These are phyloP conservation scores for Metschnikowia colocasiae DNA, from an alignment of 805 yeast genomes.

Conservation along the genomic window DNA sequence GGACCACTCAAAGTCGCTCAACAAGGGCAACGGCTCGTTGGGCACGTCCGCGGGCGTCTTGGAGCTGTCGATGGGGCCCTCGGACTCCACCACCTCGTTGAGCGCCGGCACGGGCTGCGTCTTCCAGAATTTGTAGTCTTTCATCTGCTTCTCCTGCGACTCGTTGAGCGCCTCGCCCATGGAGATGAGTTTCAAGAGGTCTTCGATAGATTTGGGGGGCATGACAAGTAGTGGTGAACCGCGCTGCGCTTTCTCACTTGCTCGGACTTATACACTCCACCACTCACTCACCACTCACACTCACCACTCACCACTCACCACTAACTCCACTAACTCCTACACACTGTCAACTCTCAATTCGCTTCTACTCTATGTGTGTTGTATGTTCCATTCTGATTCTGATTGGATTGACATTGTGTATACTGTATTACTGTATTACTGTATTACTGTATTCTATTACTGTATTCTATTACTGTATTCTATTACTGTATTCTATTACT, in stretches of 20 bases:
- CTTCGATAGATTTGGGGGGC: slow-evolving; percentile 42
- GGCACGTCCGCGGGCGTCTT: slow-evolving; percentile 74
- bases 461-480: no score
- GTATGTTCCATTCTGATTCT: no score
- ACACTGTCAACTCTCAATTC: no score
- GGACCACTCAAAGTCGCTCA: slow-evolving; percentile 85
- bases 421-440: no score
- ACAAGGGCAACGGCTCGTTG: slow-evolving; percentile 63
- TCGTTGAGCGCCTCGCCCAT: slow-evolving; percentile 54
- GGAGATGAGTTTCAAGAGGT: slow-evolving; percentile 52
- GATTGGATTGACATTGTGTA: no score
- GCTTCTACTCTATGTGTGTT: no score
- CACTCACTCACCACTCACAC: not conserved
- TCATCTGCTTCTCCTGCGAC: slow-evolving; percentile 57
- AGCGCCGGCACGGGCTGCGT: slow-evolving; percentile 91
- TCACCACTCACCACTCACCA: not conserved
- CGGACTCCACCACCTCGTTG: slow-evolving; percentile 60
- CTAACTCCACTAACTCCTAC: no score
- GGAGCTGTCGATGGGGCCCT: slow-evolving; percentile 74
- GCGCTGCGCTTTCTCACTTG: not conserved
- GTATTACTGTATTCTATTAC: no score
- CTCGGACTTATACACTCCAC: not conserved
- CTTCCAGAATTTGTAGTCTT: slow-evolving; percentile 94
- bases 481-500: no score
- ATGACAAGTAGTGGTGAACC: not conserved